phyloP scores from a whole-genome alignment of 345 rosid species.

The Aegle marmelos region DNA sequence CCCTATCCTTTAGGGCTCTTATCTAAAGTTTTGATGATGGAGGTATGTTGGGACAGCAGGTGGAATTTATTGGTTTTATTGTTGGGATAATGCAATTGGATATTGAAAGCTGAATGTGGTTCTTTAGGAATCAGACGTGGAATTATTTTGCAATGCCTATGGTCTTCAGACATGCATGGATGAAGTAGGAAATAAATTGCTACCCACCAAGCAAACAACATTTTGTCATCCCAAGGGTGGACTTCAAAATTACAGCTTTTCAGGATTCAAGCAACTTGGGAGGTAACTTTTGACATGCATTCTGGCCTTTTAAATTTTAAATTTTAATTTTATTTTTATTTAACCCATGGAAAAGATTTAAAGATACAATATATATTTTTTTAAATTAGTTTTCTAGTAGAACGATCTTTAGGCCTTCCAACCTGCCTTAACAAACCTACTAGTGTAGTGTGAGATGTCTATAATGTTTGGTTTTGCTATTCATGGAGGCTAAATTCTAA shows the following conservation, averaged over 20 bases:
- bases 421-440: not conserved
- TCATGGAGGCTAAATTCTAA: not conserved
- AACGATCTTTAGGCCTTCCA: not conserved
- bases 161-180: conserved; percentile 65
- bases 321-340: not conserved
- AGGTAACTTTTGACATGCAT: conserved; percentile 21
- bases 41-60: conserved; percentile 35
- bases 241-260: conserved; percentile 38
- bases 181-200: conserved; percentile 46
- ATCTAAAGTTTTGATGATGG: conserved; percentile 69
- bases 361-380: not conserved
- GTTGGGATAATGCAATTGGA: not conserved
- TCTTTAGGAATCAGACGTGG: conserved; percentile 62
- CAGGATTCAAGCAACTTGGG: conserved; percentile 35
- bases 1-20: conserved; percentile 67
- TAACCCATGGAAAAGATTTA: not conserved
- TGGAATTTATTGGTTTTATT: not conserved
- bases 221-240: conserved; percentile 48
- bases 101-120: conserved; percentile 13
- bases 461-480: not conserved
- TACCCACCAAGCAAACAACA: conserved; percentile 70
- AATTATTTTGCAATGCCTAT: conserved; percentile 68
- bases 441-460: too few species aligned
- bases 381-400: too few species aligned
- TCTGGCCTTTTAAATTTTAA: not conserved